Base-by-base conservation (phyloP, 495 filamentous ascomycete genomes). In the Aspergillus baeticus region DNA sequence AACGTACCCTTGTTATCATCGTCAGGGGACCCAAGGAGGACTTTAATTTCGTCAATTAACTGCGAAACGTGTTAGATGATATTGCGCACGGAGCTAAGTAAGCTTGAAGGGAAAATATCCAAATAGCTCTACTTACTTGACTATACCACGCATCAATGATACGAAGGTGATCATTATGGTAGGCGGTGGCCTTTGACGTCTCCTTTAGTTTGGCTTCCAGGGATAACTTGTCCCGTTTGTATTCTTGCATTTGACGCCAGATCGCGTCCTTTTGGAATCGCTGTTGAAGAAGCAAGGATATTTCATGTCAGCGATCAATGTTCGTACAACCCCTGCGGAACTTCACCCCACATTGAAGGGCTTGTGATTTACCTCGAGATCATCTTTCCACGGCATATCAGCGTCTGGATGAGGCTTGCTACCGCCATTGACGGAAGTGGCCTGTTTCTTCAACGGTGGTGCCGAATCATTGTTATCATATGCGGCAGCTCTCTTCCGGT, bases 251-350 rank as follows among this genome's bases (percentile, higher is more conserved):
- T 67, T 97, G 93, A 26, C 94, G 90, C 67, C 89, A 86, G 66
- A 98, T 97, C 55, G 94, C 94, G 80, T 96, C 94, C 71, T 98
- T 98, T 76, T 96, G 91, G 66, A 90, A 97, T 62, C 87, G 84
- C 94, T 98, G 69, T 69, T 45, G 45, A 51, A 41, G 45, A 48
- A 50, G 59, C 49, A 49, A 55, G 54, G 63, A 54, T 61, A 56
- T 1, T 51, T 47, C 56, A 54, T 60, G 63, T 59, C 37, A 62
- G 53, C 36, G 34, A 54, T 58, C 38, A 39, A 47, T 51, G 33
- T 49, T 36, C 36, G 49, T 42, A 48, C 21, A 41, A 38, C 44
- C 53, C 41, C 33, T 55, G 34, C 53, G 58, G 55, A 43, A 50
- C 56, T 51, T 63, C 50, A 49, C 37, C 62, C 58, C 49, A 55